These are phyloP conservation scores for Macroventuria anomochaeta DNA, from an alignment of 2,329 filamentous ascomycete genomes.

Conservation along the genomic window DNA sequence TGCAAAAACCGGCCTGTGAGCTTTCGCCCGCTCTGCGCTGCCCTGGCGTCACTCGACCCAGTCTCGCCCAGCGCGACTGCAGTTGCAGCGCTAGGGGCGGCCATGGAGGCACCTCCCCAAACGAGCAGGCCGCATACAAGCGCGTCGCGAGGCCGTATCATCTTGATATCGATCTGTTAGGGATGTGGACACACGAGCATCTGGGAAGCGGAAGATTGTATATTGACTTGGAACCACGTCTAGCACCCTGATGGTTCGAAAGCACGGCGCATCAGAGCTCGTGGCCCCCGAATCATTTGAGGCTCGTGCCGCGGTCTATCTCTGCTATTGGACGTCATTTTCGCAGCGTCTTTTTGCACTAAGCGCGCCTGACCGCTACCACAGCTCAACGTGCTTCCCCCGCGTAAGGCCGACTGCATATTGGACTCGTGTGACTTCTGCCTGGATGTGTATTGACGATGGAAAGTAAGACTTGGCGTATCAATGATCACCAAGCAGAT, in stretches of 20 bases:
- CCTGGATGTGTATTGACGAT: background rate
- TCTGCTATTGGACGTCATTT: slow-evolving; percentile 37
- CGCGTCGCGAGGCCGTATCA: slow-evolving; percentile 33
- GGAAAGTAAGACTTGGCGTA: background rate
- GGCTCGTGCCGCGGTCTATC: slow-evolving; percentile 29
- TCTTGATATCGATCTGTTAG: slow-evolving; percentile 17
- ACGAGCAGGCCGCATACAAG: slow-evolving; percentile 39
- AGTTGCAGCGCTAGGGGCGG: slow-evolving; percentile 32
- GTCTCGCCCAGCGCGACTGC: slow-evolving; percentile 18
- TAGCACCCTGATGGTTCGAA: slow-evolving; percentile 33
- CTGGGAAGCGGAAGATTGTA: slow-evolving; percentile 23
- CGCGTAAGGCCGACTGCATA: background rate
- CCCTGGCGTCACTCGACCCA: slow-evolving; percentile 18
- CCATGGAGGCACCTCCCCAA: slow-evolving; percentile 29
- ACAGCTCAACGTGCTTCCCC: background rate
- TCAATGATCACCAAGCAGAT: background rate
- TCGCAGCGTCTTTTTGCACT: slow-evolving; percentile 9
- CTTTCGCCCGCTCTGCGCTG: slow-evolving; percentile 26
- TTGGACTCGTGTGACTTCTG: slow-evolving; percentile 8
- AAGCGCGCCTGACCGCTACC: slow-evolving; percentile 14
- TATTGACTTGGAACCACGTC: slow-evolving; percentile 11
- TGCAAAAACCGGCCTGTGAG: slow-evolving; percentile 78
- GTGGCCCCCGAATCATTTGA: slow-evolving; percentile 16
- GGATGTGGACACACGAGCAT: slow-evolving; percentile 11
- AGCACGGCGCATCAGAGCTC: slow-evolving; percentile 15